phyloP scores from a whole-genome alignment of 768 basidiomycete species.

The Chlorophyllum brunneum region DNA sequence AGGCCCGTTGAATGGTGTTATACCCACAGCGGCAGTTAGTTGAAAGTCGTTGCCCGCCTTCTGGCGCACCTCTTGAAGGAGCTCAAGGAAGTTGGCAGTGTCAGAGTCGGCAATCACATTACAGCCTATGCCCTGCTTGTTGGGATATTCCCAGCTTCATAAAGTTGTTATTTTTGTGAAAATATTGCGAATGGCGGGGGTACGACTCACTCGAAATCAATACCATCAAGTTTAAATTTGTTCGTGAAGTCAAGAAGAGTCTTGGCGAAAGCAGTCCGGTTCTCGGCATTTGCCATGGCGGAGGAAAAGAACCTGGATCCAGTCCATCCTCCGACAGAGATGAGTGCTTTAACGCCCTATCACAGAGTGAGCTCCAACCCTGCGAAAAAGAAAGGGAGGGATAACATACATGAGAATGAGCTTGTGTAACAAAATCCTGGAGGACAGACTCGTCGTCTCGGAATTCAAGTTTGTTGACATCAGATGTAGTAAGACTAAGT shows the following conservation, averaged over 20 bases:
- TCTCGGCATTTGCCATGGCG: slow-evolving; percentile 49
- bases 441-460: slow-evolving; percentile 44
- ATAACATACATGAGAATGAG: slow-evolving; percentile 36
- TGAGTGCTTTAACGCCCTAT: slow-evolving; percentile 52
- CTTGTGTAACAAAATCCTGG: slow-evolving; percentile 50
- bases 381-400: background rate
- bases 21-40: slow-evolving; percentile 45
- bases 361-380: background rate
- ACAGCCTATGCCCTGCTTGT: slow-evolving; percentile 60
- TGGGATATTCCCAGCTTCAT: slow-evolving; percentile 81
- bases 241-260: slow-evolving; percentile 45
- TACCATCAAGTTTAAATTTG: slow-evolving; percentile 53
- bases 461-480: slow-evolving; percentile 29
- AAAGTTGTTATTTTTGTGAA: background rate
- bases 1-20: slow-evolving; percentile 39
- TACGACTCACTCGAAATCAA: slow-evolving; percentile 47
- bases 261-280: slow-evolving; percentile 63
- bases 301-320: slow-evolving; percentile 64
- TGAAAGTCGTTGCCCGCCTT: slow-evolving; percentile 51
- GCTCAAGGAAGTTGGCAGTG: slow-evolving; percentile 72
- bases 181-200: background rate
- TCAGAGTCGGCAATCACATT: slow-evolving; percentile 62
- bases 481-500: slow-evolving; percentile 15
- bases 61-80: slow-evolving; percentile 67
- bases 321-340: slow-evolving; percentile 71